Evolutionary conservation across 129 eudicot genomes (phyloP), one percentile per base, ranked within the genome.

Genomic region (Dittrichia graveolens): DNA sequence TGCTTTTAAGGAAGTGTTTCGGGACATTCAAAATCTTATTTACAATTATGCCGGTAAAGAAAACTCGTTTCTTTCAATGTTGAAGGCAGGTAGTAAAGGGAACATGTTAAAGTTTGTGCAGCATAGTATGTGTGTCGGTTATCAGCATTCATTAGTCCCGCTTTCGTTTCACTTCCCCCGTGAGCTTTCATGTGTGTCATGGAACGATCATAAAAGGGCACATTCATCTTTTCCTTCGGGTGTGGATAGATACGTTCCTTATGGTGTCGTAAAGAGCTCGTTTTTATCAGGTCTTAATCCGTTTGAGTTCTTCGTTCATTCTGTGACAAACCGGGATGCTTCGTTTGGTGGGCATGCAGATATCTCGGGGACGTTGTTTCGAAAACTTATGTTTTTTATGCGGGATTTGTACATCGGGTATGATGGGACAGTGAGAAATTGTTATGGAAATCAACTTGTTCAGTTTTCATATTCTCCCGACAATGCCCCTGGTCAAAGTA

Each of bases 51-150:
- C 87, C 6, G 44, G 67, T 62, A 80, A 69, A 48, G 83, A 84
- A 3, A 94, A 94, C 48, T 86, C 98, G 2, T 81, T 94, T 65
- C 37, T 87, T 46, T 79, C 92, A 2, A 94, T 94, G 96, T 52
- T 94, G 44, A 94, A 84, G 19, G 95, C 98, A 2, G 98, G 98
- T 40, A 94, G 98, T 81, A 94, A 90, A 75, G 95, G 98, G n/a
- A 94, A 81, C 61, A 59, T 90, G 69, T 52, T 78, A n/a, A 86
- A 84, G 60, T 72, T 90, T 37, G 92, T 86, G 50, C 98, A 94
- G 43, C 97, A 94, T 47, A 80, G 89, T 64, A 82, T 94, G 96
- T 94, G 97, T 55, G 65, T 94, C 1, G 98, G 97, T 4, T 79
- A 90, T 74, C 96, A 94, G 73, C 93, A 88, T 63, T 90, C 98